These are phyloP conservation scores for Coniosporium apollinis DNA, from an alignment of 495 filamentous ascomycete genomes.

Conservation along the genomic window DNA sequence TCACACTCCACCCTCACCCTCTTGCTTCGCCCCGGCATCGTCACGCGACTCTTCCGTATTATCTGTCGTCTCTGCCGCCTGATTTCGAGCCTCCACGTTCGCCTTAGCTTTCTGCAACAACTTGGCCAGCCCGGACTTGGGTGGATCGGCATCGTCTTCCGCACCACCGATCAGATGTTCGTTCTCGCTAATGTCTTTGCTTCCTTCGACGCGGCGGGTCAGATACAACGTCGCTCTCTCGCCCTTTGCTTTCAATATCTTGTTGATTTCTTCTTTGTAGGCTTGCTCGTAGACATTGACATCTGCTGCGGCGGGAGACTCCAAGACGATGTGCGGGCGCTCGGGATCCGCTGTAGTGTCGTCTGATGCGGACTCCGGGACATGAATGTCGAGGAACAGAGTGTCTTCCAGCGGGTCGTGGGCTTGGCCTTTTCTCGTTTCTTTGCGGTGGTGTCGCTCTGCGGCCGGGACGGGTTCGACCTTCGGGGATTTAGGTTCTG, in stretches of 20 bases:
- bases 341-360: slow-evolving; percentile 9
- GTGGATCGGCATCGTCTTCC: neutral
- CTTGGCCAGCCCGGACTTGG: neutral
- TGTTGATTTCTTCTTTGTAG: slow-evolving; percentile 63
- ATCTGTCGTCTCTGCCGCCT: neutral
- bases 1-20: too few relatives aligned
- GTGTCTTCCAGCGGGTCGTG: slow-evolving; percentile 46
- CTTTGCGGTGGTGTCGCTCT: slow-evolving; percentile 4
- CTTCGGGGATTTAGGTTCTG: neutral
- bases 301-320: slow-evolving; percentile 65
- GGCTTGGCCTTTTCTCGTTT: slow-evolving; percentile 42
- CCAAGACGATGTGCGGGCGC: slow-evolving; percentile 38
- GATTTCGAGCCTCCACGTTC: neutral
- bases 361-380: slow-evolving; percentile 42
- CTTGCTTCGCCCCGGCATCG: too few relatives aligned
- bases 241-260: slow-evolving; percentile 37
- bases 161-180: slow-evolving; percentile 10
- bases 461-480: neutral
- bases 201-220: slow-evolving; percentile 41
- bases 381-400: slow-evolving; percentile 57
- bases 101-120: neutral
- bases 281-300: slow-evolving; percentile 78
- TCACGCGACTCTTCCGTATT: neutral
- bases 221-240: slow-evolving; percentile 33
- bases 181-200: slow-evolving; percentile 16